Conservation (phyloP, 2,329 filamentous ascomycete genomes). For the Pestalotiopsis sp. region DNA sequence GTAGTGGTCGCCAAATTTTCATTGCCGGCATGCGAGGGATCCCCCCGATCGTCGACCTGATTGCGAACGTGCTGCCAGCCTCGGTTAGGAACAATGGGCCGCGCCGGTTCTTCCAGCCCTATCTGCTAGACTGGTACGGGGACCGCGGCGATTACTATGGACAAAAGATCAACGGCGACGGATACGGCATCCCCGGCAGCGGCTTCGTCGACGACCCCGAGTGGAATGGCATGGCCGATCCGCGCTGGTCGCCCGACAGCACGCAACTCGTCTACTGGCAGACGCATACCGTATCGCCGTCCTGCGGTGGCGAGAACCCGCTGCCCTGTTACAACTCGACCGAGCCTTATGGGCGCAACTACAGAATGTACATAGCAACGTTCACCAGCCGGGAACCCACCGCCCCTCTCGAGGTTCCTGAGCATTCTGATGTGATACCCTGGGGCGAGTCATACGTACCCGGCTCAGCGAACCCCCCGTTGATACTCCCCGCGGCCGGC, state of each 20-base stretch:
- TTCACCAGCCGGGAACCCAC: constrained; percentile 35
- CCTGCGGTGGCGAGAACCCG: constrained; percentile 45
- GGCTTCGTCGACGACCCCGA: constrained; percentile 42
- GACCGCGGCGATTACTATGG: constrained; percentile 48
- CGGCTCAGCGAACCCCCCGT: constrained; percentile 12
- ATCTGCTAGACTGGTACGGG: constrained; percentile 44
- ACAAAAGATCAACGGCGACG: constrained; percentile 42
- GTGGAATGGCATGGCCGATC: constrained; percentile 52
- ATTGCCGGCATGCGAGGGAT: constrained; percentile 38
- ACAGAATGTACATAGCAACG: constrained; percentile 44
- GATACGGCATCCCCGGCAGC: constrained; percentile 34
- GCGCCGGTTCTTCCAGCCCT: constrained; percentile 48
- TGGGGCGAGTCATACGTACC: constrained; percentile 37
- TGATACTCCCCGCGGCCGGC: constrained; percentile 8
- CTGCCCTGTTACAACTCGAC: constrained; percentile 42
- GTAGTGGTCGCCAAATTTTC: constrained; percentile 43
- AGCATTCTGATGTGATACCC: constrained; percentile 31
- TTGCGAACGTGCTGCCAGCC: constrained; percentile 24
- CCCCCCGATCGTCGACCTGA: background rate
- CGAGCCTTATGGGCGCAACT: constrained; percentile 37
- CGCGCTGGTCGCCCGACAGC: constrained; percentile 41
- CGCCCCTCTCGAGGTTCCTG: constrained; percentile 20
- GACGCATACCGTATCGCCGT: constrained; percentile 36
- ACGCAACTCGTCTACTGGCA: constrained; percentile 47
- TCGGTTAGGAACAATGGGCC: constrained; percentile 48